Evolutionary conservation across 1,284 basidiomycete species (phyloP), one percentile per base, ranked within the genome.

Genomic region (Taiwanofungus camphoratus): DNA sequence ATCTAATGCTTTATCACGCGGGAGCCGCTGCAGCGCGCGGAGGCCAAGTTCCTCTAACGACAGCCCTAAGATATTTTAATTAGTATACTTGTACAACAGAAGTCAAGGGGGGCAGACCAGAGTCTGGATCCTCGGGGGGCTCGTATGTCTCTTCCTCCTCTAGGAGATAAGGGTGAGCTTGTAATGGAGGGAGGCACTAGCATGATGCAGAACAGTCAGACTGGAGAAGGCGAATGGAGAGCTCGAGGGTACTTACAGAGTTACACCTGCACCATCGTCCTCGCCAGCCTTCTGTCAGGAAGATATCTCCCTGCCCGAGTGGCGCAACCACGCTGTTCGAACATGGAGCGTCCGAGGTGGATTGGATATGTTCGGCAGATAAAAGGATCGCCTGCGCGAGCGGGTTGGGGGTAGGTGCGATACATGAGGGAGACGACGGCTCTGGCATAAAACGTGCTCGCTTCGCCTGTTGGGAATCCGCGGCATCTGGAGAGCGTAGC

Each of bases 41-140:
- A 87, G 72, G 7, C 87, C 87, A 3, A 90, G 71, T 56, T 87
- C 84, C 59, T 89, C 87, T 29, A 90, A 64, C 12, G 85, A 85
- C 36, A 86, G 64, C 22, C 75, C 84, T 85, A 29, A 16, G 12
- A 45, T 11, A 36, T 21, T 6, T n/a, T 8, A 23, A 9, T 8
- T 20, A 20, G 39, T n/a, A 12, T 9, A 31, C 13, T 16, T 19
- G 22, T 13, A 6, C 35, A 4, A 3, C 15, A 20, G 24, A 20
- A 19, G 24, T 32, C 18, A 21, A 9, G 9, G 7, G 35, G 5
- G 24, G 51, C 64, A 40, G 56, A 79, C 86, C 78, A 49, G 79
- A 87, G 57, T 90, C 87, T 12, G 87, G 86, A 59, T 89, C 87
- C 55, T 85, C 78, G 2, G 87, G 86, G 0, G 82, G 85, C 56